phyloP scores from a whole-genome alignment of 257 asterid genomes.

The Eustoma russellianum region DNA sequence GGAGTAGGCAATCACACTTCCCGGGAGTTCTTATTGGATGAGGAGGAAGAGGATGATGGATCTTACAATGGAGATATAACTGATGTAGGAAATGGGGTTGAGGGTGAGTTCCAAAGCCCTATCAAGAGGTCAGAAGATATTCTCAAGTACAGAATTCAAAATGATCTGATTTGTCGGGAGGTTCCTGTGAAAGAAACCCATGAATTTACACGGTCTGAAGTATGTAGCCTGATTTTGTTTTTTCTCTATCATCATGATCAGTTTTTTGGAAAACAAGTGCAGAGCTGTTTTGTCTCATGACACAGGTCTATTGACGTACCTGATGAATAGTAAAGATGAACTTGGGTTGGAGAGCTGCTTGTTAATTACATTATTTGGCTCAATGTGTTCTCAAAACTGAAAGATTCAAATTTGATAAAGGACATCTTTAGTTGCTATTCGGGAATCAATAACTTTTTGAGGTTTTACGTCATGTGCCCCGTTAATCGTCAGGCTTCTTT shows the following conservation, averaged over 20 bases:
- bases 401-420: neutral
- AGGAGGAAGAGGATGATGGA: constrained; percentile 50
- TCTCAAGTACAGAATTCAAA: constrained; percentile 46
- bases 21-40: constrained; percentile 53
- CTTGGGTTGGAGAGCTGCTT: no score
- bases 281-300: neutral
- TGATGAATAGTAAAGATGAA: neutral
- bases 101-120: constrained; percentile 59
- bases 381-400: neutral
- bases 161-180: constrained; percentile 82
- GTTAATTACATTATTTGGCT: neutral
- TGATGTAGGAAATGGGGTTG: constrained; percentile 58
- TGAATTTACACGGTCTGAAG: constrained; percentile 65
- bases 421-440: no score
- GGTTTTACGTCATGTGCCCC: no score
- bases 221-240: constrained; percentile 15
- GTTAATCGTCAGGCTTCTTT: no score
- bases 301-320: neutral
- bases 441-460: no score
- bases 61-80: constrained; percentile 46
- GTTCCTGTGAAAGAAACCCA: constrained; percentile 82
- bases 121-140: constrained; percentile 72
- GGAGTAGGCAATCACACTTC: constrained; percentile 33
- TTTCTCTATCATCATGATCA: neutral
- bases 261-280: neutral